Base-by-base conservation (phyloP, 1,139 yeast species). In the Candida sp. region DNA sequence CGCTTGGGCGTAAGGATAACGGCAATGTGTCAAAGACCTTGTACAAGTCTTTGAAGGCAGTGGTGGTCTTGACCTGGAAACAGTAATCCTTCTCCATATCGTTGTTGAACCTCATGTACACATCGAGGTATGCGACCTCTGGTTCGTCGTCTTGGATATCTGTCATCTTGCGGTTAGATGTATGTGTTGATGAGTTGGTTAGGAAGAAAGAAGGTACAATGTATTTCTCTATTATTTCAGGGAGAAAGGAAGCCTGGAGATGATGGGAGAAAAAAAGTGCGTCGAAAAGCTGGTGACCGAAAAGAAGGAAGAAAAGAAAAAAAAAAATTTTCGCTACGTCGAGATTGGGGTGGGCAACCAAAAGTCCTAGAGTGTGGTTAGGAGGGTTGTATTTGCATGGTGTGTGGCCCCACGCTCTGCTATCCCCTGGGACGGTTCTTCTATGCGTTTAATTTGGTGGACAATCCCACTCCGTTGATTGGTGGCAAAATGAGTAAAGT, bases 41-140 rank as follows among this genome's bases (percentile, higher is more conserved):
- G 57, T 75, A 66, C 57, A 93, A 77, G 54, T 81, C 86, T 26
- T 76, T 72, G 58, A 91, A 86, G 3, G 84, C 75, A 46, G 84
- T 80, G 25, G 79, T 74, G 17, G 83, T 72, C 42, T 79, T 78
- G 17, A 93, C 82, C 58, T 84, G 88, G 73, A 94, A 91, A 61
- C 97, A 90, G 69, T 91, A 93, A 68, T 94, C 99, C 68, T 88
- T 88, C 62, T 91, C 97, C 49, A 73, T 67, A 64, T 92, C 97
- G 55, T 83, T 88, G 66, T 90, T 91, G 80, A 94, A 85, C 52
- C 99, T 86, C 56, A 94, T 69, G 72, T 87, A 93, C 42, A 92
- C 71, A 63, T 93, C 98, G 49, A 77, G 58, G 61, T 66, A 72
- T 30, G 71, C 73, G 22, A 46, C 40, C 32, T 68, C 69, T 54